Base-by-base conservation (phyloP, 441 rosid species). In the Capsella rubella region DNA sequence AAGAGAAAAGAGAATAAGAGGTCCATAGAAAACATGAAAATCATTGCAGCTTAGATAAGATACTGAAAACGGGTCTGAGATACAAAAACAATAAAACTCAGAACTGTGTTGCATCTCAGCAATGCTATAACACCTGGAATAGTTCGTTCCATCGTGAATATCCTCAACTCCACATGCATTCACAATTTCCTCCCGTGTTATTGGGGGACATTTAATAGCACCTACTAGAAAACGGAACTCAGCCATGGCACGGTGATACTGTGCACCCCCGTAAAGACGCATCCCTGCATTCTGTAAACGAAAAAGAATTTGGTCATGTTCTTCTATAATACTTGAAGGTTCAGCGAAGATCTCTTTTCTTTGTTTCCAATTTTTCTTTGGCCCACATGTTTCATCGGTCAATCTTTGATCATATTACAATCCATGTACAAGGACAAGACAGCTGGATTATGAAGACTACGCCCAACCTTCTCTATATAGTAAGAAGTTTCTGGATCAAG, bases 151-250 rank as follows among this genome's bases (percentile, higher is more conserved):
- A 80, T 95, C 99, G 81, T 92, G 99, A 77, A 95, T 90, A 79
- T 92, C 99, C 82, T 95, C 99, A 49, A 92, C 97, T 52, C 99
- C 99, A 81, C 97, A 92, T 54, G 99, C 97, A 83, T 95, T 95
- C 9, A 90, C 99, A 72, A 95, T 92, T 82, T 95, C 99, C 84
- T 92, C 99, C 14, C 97, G 85, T 50, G 95, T 90, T 67, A 95
- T 90, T 76, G 96, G 90, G 35, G 97, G 96, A 74, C 99, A 95
- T 83, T 95, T 95, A 59, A 75, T 87, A 69, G 97, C 97, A 72
- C 99, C 99, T 55, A 85, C 97, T 37, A 95, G 84, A 86, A 95
- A 90, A 39, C 97, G 97, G 74, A 92, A 95, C 78, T 95, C 99
- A 62, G 99, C 97, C 99, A 95, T 92, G 76, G 97, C 97, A 53